Evolutionary conservation across 176 grass and related monocot genomes (phyloP).

Genomic region (Alopecurus myosuroides): DNA sequence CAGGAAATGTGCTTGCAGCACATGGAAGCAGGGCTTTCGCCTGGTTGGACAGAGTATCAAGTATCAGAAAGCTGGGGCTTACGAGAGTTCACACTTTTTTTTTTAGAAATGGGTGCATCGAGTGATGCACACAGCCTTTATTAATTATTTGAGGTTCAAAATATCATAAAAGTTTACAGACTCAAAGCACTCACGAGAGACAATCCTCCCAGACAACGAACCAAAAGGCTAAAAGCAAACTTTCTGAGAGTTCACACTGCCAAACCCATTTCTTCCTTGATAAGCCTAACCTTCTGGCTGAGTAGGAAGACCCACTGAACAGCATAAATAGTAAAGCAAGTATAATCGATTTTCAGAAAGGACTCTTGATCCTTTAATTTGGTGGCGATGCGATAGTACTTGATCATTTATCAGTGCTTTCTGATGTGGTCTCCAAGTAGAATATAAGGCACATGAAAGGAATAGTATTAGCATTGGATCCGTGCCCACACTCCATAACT

Average conservation of each 20-base stretch:
- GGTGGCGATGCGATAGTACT: constrained; percentile 9
- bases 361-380: constrained; percentile 18
- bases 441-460: constrained; percentile 25
- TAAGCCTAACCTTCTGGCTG: constrained; percentile 15
- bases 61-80: constrained; percentile 7
- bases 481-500: background rate
- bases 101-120: no score
- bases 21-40: constrained; percentile 30
- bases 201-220: no score
- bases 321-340: constrained; percentile 34
- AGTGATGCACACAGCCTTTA: no score
- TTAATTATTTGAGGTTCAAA: no score
- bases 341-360: constrained; percentile 15
- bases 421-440: background rate
- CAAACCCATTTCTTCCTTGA: constrained; percentile 10
- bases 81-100: constrained; percentile 36
- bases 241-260: constrained; percentile 36
- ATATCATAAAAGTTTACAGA: no score
- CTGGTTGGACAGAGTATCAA: constrained; percentile 24
- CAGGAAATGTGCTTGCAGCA: background rate
- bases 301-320: constrained; percentile 26
- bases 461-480: constrained; percentile 19
- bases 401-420: constrained; percentile 10
- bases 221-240: no score
- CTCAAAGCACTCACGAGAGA: no score